Base-by-base conservation (phyloP, 192 early-diverging fungal genomes). In the Allomyces macrogynus region DNA sequence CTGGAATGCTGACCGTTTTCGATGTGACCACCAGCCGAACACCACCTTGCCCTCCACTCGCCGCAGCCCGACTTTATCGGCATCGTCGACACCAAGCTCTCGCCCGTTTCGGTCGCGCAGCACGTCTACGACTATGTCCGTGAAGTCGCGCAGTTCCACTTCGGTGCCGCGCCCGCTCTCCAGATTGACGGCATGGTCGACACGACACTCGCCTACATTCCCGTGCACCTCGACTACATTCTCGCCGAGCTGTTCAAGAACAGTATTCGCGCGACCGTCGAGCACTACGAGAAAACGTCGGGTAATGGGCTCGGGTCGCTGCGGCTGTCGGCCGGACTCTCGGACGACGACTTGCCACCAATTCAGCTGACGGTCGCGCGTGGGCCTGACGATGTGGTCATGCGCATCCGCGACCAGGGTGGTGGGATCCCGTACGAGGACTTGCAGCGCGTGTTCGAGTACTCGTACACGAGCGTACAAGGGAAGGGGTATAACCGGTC, bases 151-250 rank as follows among this genome's bases (percentile, higher is more conserved):
- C 91, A 94, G 69, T 72, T 92, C 68, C 89, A 97, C 77, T 97
- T 94, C 72, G 88, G 87, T 40, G 72, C 84, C 9, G 76, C 83
- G 5, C 93, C 93, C 9, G 78, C 82, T 2, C 85, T 83, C 54
- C 72, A 77, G 16, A 72, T 92, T 32, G 78, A 81, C 72, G 86
- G 87, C 5, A 77, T 87, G 63, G 72, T 69, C 32, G 68, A 75
- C 32, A 73, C 75, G 62, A 68, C 77, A 61, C 72, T 70, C 61
- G 78, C 85, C 40, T 96, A 96, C 75, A 86, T 96, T 10, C 85
- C 86, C 26, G 90, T 91, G 5, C 93, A 96, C 68, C 74, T 96
- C 14, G 91, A 96, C 73, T 96, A 96, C 68, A 94, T 96, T 25
- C 78, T 91, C 24, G 85, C 87, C 66, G 93, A 96, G 70, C 68